Base-by-base conservation (phyloP, 805 yeast species). In the Starmerella apicola region DNA sequence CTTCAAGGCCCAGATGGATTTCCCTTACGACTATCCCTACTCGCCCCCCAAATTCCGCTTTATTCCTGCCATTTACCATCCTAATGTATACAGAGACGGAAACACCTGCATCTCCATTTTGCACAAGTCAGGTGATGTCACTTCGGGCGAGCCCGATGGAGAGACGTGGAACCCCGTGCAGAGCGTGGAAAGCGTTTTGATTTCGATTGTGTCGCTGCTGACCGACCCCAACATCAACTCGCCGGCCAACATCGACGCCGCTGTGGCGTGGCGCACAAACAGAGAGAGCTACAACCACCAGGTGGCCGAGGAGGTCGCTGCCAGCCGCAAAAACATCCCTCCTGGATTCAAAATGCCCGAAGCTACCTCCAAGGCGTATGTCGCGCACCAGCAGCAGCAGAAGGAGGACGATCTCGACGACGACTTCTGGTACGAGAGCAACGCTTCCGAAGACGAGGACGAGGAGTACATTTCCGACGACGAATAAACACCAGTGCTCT, bases 171-270 rank as follows among this genome's bases (percentile, higher is more conserved):
- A 55, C 44, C 65, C 65, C 5, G 64, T 61, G 2, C 95, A 86
- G 64, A 79, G 91, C 19, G 96, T 84, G 8, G 96, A 88, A 62
- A 68, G 81, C 24, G 95, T 88, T 8, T 70, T 88, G 54, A 80
- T 88, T 40, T 81, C 94, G 25, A 86, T 88, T 49, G 81, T 88
- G 16, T 84, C 95, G 7, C 69, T 88, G 38, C 70, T 88, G 52
- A 94, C 85, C 55, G 96, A 88, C 59, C 97, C 97, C 39, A 88
- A 88, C 63, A 78, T 82, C 43, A 73, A 76, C 45, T 82, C 95
- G 1, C 96, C 97, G 5, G 97, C 97, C 5, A 88, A 88, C 60
- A 86, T 88, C 37, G 97, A 88, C 60, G 97, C 97, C 15, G 81
- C 94, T 16, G 84, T 85, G 32, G 82, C 81, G 52, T 85, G 83